phyloP scores from a whole-genome alignment of 2,329 filamentous ascomycete genomes.

The Curvularia sp. region DNA sequence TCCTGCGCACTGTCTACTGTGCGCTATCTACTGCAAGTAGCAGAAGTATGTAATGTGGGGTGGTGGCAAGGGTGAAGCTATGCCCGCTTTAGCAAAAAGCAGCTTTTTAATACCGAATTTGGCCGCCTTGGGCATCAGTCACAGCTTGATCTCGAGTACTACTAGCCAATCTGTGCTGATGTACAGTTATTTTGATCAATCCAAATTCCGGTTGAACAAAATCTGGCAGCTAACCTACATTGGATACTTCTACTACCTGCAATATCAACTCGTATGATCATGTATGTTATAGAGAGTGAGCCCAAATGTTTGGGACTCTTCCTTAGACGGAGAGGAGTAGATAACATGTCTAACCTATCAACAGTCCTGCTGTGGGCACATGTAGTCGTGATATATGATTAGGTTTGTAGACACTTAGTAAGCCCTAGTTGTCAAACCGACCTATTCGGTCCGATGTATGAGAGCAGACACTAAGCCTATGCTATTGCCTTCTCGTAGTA shows the following conservation, averaged over 20 bases:
- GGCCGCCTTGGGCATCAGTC: no score
- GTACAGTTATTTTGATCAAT: no score
- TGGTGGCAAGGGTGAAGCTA: no score
- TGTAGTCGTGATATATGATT: slow-evolving; percentile 1
- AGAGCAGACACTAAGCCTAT: neutral
- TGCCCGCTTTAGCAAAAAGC: no score
- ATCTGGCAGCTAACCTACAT: no score
- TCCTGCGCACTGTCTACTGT: neutral
- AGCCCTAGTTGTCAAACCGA: neutral
- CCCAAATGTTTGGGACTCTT: neutral
- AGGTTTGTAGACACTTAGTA: neutral
- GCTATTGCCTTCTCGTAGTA: neutral
- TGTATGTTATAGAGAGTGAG: neutral
- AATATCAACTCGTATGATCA: neutral
- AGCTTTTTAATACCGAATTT: no score
- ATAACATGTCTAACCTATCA: neutral
- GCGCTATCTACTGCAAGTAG: no score
- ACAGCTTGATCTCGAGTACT: no score
- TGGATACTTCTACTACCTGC: no score
- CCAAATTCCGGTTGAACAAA: no score
- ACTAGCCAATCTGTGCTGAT: no score
- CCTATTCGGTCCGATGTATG: neutral
- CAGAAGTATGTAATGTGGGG: no score
- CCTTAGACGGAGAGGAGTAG: neutral
- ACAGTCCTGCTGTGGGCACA: neutral